Evolutionary conservation across 192 early-diverging fungal species (phyloP).

Genomic region (Gonapodya sp.): DNA sequence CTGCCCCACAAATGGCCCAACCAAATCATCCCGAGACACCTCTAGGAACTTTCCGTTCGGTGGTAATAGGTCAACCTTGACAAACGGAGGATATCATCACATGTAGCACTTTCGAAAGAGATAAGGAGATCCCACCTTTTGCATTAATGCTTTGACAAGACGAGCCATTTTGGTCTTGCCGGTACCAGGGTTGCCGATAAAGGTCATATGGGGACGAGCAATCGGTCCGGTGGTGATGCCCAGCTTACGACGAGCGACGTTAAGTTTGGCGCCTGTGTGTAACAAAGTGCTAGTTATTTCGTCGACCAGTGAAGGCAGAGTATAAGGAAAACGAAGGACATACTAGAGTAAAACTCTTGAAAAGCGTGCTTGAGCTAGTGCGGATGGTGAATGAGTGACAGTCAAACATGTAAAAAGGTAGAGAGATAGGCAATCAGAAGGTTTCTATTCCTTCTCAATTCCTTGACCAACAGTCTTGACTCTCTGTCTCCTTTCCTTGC

Average conservation of each 20-base stretch:
- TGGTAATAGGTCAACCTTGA: background rate
- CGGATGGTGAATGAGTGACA: too few relatives aligned
- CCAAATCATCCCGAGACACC: background rate
- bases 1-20: background rate
- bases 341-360: background rate
- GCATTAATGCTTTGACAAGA: background rate
- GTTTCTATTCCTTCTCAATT: too few relatives aligned
- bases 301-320: too few relatives aligned
- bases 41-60: background rate
- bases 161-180: slow-evolving; percentile 6
- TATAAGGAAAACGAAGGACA: too few relatives aligned
- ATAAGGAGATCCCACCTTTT: background rate
- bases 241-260: background rate
- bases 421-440: too few relatives aligned
- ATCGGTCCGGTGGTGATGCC: background rate
- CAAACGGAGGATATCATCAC: background rate
- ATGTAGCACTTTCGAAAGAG: background rate
- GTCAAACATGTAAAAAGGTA: too few relatives aligned
- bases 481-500: too few relatives aligned
- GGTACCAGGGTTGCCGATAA: slow-evolving; percentile 2
- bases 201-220: background rate
- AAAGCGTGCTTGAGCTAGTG: background rate
- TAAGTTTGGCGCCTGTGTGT: background rate
- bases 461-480: too few relatives aligned
- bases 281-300: too few relatives aligned